Conservation (phyloP, 2,329 filamentous ascomycete species). For the Chrysoporthe austroafricana region DNA sequence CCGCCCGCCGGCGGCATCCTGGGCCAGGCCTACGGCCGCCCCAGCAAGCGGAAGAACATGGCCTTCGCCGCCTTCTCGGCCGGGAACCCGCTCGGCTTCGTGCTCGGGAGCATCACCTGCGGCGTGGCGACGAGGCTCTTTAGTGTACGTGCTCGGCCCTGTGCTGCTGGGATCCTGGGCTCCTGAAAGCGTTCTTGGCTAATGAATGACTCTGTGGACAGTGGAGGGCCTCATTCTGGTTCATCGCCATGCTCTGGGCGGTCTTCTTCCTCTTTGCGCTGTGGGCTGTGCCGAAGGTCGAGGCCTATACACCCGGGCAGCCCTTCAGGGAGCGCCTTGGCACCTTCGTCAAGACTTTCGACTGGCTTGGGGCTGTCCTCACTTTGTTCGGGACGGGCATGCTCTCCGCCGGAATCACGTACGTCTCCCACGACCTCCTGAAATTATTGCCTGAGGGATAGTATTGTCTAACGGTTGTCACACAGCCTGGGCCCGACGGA, state of each 20-base stretch:
- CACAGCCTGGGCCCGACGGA: slow-evolving; percentile 53
- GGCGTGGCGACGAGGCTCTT: slow-evolving; percentile 65
- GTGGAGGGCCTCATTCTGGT: slow-evolving; percentile 67
- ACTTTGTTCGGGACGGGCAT: slow-evolving; percentile 68
- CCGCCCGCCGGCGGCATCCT: slow-evolving; percentile 68
- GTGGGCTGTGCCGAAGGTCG: slow-evolving; percentile 63
- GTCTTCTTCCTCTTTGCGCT: slow-evolving; percentile 60
- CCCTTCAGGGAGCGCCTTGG: slow-evolving; percentile 40
- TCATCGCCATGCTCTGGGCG: slow-evolving; percentile 66
- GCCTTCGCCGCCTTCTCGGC: slow-evolving; percentile 64
- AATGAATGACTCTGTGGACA: neutral
- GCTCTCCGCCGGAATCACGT: slow-evolving; percentile 63
- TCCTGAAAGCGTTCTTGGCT: neutral
- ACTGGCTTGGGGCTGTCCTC: slow-evolving; percentile 62
- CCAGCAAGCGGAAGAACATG: slow-evolving; percentile 64
- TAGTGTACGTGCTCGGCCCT: slow-evolving; percentile 35
- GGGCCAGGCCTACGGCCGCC: slow-evolving; percentile 65
- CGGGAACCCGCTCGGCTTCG: slow-evolving; percentile 46
- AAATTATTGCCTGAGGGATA: neutral
- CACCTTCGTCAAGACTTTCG: slow-evolving; percentile 58
- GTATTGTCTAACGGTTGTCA: neutral
- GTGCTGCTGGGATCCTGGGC: neutral
- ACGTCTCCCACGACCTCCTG: slow-evolving; percentile 39
- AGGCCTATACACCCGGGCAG: slow-evolving; percentile 48
- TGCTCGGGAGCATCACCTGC: slow-evolving; percentile 57